These are phyloP conservation scores for Myxozyma vanderwaltii DNA, from an alignment of 805 yeast species.

Conservation along the genomic window DNA sequence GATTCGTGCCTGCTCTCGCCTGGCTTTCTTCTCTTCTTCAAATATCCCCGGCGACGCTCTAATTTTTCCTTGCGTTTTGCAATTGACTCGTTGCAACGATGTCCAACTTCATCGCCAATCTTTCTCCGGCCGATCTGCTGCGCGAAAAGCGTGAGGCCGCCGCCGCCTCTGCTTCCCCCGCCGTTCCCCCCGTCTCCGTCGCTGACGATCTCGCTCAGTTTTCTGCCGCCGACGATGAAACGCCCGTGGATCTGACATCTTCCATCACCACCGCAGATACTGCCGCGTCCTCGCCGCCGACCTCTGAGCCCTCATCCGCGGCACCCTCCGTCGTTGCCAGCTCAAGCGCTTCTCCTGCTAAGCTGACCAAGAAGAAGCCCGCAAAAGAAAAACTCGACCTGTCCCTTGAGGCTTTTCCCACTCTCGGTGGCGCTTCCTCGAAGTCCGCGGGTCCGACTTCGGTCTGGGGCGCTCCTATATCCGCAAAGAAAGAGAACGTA, in stretches of 20 bases:
- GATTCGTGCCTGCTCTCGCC: not conserved
- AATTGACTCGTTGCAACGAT: not conserved
- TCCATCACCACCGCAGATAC: conserved; percentile 24
- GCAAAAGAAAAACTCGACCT: conserved; percentile 35
- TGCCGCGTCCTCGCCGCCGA: conserved; percentile 19
- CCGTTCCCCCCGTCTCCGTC: not conserved
- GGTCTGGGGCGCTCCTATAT: conserved; percentile 34
- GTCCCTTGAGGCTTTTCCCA: conserved; percentile 39
- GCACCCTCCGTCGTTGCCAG: conserved; percentile 7
- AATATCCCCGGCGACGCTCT: not conserved
- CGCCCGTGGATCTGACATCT: conserved; percentile 20
- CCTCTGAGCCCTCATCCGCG: conserved; percentile 13
- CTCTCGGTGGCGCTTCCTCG: conserved; percentile 35
- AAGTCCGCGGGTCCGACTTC: conserved; percentile 17
- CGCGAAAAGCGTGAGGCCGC: conserved; percentile 28
- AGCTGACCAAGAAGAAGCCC: conserved; percentile 4
- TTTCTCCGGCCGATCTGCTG: conserved; percentile 32
- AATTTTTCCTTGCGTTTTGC: not conserved
- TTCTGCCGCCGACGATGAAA: conserved; percentile 18
- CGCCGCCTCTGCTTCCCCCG: conserved; percentile 8
- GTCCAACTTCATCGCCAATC: not conserved
- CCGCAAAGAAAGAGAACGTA: conserved; percentile 30
- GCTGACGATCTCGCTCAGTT: not conserved
- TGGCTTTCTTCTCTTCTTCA: not conserved
- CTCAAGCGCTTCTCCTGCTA: conserved; percentile 12